Evolutionary conservation across 2,329 filamentous ascomycete species (phyloP), one percentile per base, ranked within the genome.

Genomic region (Aspergillus tubingensis): DNA sequence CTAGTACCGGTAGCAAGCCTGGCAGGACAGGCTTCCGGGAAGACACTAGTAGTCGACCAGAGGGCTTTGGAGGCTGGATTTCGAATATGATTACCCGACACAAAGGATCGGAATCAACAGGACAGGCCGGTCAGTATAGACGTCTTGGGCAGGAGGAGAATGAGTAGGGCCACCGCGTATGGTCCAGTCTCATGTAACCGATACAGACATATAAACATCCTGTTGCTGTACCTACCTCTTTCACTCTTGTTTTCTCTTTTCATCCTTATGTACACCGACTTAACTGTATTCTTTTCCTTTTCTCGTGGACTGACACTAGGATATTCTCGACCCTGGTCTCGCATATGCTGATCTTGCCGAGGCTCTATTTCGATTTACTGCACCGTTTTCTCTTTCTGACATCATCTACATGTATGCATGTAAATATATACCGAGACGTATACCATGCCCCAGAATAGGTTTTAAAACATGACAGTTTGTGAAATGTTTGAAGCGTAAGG

Each of bases 41-140:
- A 11, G 69, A 74, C 38, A 72, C 73, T 55, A 52, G 63, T 15
- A 68, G 72, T 39, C 73, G 68, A 19, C 71, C 72, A 15, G 85
- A 89, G 68, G 87, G 88, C 3, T 77, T 90, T 57, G 86, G 86
- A 15, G 86, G 87, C 13, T 91, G 88, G 88, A 89, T 91, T 66
- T 86, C 83, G 48, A 85, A 85, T 44, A 85, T 91, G 76, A 85
- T 90, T 41, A 84, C 81, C 68, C 81, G 83, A 71, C 64, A 84
- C 79, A 73, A 70, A 43, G 67, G 67, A 25, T 65, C 70, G 5
- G 67, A 65, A 8, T 77, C 78, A 25, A 78, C 79, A 39, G 75
- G 74, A 48, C 68, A 72, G 56, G 71, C 76, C 67, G 71, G 76
- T 68, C 73, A 78, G 61, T 81, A 81, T 72, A 73, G 77, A 67